A percentile compares a stretch with the other conserved stretches of the same genome.
phyloP scores from a whole-genome alignment of 768 basidiomycete genomes.

The Leccinum imitatum region DNA sequence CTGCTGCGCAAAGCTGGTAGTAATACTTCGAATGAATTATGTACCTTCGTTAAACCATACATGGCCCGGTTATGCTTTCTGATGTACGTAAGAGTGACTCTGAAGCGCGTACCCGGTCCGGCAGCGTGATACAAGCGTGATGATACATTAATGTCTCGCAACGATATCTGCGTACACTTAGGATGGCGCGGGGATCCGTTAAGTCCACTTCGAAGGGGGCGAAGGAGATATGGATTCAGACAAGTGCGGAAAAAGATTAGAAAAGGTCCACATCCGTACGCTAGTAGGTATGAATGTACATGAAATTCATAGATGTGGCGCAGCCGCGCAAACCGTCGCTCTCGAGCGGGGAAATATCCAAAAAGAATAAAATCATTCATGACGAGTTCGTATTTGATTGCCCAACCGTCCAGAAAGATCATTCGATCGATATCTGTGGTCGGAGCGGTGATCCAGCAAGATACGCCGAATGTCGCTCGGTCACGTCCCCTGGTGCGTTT shows the following conservation, averaged over 20 bases:
- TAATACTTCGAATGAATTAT: background rate
- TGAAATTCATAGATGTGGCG: constrained; percentile 7
- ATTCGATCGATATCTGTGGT: constrained; percentile 80
- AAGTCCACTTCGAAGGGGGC: background rate
- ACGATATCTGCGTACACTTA: background rate
- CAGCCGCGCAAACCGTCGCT: background rate
- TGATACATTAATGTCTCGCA: background rate
- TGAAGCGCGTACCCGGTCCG: too few species aligned
- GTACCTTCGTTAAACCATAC: background rate
- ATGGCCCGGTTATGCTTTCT: background rate
- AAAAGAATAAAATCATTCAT: constrained; percentile 1
- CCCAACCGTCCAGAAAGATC: constrained; percentile 12
- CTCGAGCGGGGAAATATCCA: constrained; percentile 4
- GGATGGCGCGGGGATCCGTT: too few species aligned
- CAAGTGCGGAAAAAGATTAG: constrained; percentile 4
- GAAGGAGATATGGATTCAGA: constrained; percentile 11
- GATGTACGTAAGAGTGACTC: too few species aligned
- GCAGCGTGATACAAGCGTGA: too few species aligned
- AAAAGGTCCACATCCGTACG: constrained; percentile 12
- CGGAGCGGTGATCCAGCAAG: constrained; percentile 39
- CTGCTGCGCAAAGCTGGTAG: background rate
- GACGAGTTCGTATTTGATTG: background rate
- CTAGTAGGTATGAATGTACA: constrained; percentile 15
- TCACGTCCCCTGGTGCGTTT: constrained; percentile 45
- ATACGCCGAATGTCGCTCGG: constrained; percentile 41